Conservation (phyloP, 2,329 filamentous ascomycete genomes). For the Aspergillus tanneri region DNA sequence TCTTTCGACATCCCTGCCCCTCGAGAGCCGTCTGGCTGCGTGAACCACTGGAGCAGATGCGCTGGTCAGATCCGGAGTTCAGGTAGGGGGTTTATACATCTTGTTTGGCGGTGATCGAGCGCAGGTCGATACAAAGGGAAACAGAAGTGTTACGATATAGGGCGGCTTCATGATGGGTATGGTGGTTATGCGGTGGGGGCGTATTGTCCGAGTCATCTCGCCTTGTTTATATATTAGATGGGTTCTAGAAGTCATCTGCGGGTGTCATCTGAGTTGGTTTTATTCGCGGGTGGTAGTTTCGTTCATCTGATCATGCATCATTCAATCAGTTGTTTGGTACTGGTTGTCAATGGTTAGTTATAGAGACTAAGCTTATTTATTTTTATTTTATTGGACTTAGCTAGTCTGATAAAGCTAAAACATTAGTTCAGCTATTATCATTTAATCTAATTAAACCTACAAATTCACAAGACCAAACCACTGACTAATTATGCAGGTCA, state of each 20-base stretch:
- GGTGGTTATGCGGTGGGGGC: neutral
- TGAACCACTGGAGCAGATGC: neutral
- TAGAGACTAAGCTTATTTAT: neutral
- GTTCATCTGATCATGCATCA: neutral
- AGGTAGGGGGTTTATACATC: neutral
- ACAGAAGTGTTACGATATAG: neutral
- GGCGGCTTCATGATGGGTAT: neutral
- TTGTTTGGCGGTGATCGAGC: neutral
- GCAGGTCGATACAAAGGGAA: neutral
- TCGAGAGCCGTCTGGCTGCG: neutral
- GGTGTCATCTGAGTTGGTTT: neutral
- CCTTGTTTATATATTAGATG: neutral
- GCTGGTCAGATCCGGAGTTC: neutral
- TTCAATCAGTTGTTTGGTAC: neutral
- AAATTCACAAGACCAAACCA: no score
- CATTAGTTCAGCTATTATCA: no score
- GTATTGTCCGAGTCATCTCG: no score
- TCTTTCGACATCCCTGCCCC: neutral
- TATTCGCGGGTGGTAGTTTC: neutral
- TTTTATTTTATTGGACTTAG: no score
- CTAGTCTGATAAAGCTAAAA: no score
- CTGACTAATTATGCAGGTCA: no score
- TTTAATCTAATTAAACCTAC: no score
- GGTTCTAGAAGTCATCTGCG: neutral
- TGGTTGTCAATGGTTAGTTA: neutral